phyloP scores from a whole-genome alignment of 805 yeast genomes.

The Starmerella potacharoeniae region DNA sequence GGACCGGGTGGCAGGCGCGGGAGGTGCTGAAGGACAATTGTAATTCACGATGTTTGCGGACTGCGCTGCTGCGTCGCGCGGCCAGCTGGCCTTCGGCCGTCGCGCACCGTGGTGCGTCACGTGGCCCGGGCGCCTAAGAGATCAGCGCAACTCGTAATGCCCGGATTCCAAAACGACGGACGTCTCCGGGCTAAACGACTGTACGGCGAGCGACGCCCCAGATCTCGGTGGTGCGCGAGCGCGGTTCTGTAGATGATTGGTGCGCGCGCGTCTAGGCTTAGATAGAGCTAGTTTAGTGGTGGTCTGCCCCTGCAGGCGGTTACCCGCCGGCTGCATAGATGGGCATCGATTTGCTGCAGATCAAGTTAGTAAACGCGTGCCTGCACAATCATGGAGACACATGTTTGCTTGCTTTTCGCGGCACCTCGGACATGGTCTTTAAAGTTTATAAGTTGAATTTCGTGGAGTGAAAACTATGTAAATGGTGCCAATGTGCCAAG shows the following conservation, averaged over 20 bases:
- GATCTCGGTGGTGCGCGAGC: not conserved
- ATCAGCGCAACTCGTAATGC: slow-evolving; percentile 1
- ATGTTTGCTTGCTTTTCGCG: not conserved
- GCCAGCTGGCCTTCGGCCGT: too few relatives aligned
- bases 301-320: too few relatives aligned
- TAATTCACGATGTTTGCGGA: too few relatives aligned
- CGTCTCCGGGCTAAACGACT: not conserved
- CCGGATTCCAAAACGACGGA: not conserved
- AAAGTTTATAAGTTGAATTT: too few relatives aligned
- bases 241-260: too few relatives aligned
- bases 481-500: too few relatives aligned
- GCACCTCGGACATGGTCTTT: not conserved
- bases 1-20: too few relatives aligned
- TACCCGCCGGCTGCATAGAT: not conserved
- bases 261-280: too few relatives aligned
- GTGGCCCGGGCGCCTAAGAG: not conserved
- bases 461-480: too few relatives aligned
- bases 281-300: too few relatives aligned
- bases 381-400: not conserved
- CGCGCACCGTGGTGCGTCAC: not conserved
- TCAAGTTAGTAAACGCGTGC: not conserved
- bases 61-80: too few relatives aligned
- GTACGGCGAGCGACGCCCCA: not conserved
- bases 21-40: too few relatives aligned
- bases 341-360: not conserved